Evolutionary conservation across 2,329 filamentous ascomycete species (phyloP).

Genomic region (Metarhizium anisopliae): DNA sequence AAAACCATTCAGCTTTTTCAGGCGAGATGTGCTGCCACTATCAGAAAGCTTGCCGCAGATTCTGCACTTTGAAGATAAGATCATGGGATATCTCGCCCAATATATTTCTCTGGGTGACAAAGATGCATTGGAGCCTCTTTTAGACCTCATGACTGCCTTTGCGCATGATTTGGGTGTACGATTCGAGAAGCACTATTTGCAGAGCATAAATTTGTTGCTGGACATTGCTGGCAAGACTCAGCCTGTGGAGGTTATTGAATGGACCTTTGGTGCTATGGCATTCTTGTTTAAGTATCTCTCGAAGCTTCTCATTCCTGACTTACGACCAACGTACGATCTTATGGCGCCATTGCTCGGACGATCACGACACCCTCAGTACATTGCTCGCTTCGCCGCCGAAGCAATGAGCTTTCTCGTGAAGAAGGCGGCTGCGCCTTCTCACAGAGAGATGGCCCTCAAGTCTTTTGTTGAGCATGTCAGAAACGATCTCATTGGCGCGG

Average conservation of each 20-base stretch:
- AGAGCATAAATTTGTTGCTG: slow-evolving; percentile 65
- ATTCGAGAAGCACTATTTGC: slow-evolving; percentile 83
- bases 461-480: slow-evolving; percentile 65
- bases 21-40: slow-evolving; percentile 62
- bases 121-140: slow-evolving; percentile 73
- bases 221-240: slow-evolving; percentile 68
- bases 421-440: slow-evolving; percentile 72
- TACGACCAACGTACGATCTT: slow-evolving; percentile 75
- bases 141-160: slow-evolving; percentile 84
- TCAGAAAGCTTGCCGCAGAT: slow-evolving; percentile 90
- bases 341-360: slow-evolving; percentile 80
- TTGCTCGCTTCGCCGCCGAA: slow-evolving; percentile 88
- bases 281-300: slow-evolving; percentile 98
- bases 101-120: slow-evolving; percentile 72
- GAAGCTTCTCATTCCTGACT: slow-evolving; percentile 72
- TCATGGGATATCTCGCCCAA: slow-evolving; percentile 67
- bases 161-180: slow-evolving; percentile 83
- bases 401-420: slow-evolving; percentile 88
- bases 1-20: slow-evolving; percentile 68
- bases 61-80: slow-evolving; percentile 78
- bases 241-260: slow-evolving; percentile 87
- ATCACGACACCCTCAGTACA: slow-evolving; percentile 71
- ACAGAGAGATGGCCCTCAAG: slow-evolving; percentile 63
- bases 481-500: slow-evolving; percentile 51
- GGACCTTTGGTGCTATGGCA: slow-evolving; percentile 88